Evolutionary conservation across 306 rosid species (phyloP).

Genomic region (Cicer arietinum): DNA sequence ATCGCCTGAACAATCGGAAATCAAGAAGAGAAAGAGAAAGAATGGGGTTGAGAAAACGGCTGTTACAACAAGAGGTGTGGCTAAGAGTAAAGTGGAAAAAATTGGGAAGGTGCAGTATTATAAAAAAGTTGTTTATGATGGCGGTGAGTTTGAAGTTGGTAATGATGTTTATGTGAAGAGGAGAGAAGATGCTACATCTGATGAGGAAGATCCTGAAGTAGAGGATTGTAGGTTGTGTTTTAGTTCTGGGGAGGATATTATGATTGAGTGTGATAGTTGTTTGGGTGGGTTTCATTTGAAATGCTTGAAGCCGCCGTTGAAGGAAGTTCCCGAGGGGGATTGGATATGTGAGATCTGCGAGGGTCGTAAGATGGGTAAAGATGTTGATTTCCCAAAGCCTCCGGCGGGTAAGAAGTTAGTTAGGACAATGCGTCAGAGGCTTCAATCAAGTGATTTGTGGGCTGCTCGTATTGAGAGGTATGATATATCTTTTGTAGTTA

Average conservation of each 20-base stretch:
- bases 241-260: constrained; percentile 54
- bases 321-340: constrained; percentile 87
- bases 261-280: constrained; percentile 95
- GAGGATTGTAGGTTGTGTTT: constrained; percentile 89
- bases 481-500: constrained; percentile 23
- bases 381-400: constrained; percentile 60
- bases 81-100: constrained; percentile 43
- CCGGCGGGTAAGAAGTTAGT: constrained; percentile 69
- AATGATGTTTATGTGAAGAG: constrained; percentile 81
- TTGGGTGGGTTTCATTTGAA: constrained; percentile 87
- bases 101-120: constrained; percentile 47
- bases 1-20: constrained; percentile 63
- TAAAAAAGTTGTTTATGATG: constrained; percentile 80
- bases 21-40: constrained; percentile 59
- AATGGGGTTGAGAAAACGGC: constrained; percentile 41
- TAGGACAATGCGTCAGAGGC: constrained; percentile 84
- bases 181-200: constrained; percentile 74
- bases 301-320: constrained; percentile 81
- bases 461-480: constrained; percentile 76
- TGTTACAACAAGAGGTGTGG: constrained; percentile 58
- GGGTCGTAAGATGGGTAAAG: constrained; percentile 69
- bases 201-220: constrained; percentile 65
- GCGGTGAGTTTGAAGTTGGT: constrained; percentile 79
- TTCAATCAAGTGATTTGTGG: constrained; percentile 86
- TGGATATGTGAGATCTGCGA: constrained; percentile 81